phyloP scores from a whole-genome alignment of 2,329 filamentous ascomycete species.

The Calonectria henricotiae region DNA sequence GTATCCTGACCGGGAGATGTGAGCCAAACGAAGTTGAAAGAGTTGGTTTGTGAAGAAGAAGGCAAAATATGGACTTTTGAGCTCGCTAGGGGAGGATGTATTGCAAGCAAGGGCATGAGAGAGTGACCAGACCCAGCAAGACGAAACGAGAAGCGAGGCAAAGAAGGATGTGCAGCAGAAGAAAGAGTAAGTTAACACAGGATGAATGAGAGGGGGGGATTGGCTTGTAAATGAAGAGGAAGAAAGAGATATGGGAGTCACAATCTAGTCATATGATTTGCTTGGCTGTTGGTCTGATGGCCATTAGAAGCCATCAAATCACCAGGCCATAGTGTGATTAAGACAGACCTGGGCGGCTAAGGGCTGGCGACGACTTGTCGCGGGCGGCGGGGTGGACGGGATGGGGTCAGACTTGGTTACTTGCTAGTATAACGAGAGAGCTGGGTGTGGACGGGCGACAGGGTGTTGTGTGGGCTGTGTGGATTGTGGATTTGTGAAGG shows the following conservation, averaged over 20 bases:
- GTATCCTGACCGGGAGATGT: constrained; percentile 36
- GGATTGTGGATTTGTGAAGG: constrained; percentile 26
- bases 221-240: constrained; percentile 5
- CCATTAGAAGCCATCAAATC: constrained; percentile 35
- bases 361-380: constrained; percentile 44
- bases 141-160: constrained; percentile 38
- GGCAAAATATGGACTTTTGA: constrained; percentile 35
- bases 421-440: constrained; percentile 23
- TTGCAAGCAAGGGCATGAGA: constrained; percentile 29
- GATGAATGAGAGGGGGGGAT: constrained; percentile 15
- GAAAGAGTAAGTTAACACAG: constrained; percentile 28
- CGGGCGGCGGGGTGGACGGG: constrained; percentile 31
- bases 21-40: constrained; percentile 33
- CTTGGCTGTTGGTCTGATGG: constrained; percentile 43
- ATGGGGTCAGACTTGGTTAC: constrained; percentile 23
- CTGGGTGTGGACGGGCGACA: constrained; percentile 19
- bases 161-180: constrained; percentile 19
- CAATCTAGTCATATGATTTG: constrained; percentile 47
- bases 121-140: constrained; percentile 39
- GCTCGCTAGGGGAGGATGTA: constrained; percentile 24
- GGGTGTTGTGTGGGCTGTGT: constrained; percentile 23
- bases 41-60: constrained; percentile 36
- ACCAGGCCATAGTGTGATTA: constrained; percentile 44
- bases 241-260: constrained; percentile 34
- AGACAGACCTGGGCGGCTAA: constrained; percentile 50